These are phyloP conservation scores for Pichia thaimueangensis DNA, from an alignment of 805 yeast genomes.

Conservation along the genomic window DNA sequence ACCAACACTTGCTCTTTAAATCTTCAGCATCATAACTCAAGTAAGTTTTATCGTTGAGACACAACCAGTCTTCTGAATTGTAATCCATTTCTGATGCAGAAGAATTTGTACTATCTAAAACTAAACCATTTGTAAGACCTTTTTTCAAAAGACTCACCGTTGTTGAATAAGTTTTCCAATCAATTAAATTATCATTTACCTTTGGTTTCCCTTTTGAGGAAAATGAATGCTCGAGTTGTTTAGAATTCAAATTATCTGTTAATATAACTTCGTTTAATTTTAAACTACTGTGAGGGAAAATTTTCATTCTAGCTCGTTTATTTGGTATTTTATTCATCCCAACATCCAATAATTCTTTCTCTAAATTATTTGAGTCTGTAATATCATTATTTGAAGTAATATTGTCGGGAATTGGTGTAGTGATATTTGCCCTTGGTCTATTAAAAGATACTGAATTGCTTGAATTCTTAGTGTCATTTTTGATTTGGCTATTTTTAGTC, in stretches of 20 bases:
- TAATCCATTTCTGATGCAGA: slow-evolving; percentile 15
- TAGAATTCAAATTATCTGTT: too few species aligned
- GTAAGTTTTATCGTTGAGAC: slow-evolving; percentile 12
- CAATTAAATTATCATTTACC: background rate
- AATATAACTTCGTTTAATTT: background rate
- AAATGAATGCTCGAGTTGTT: too few species aligned
- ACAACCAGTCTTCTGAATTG: slow-evolving; percentile 28
- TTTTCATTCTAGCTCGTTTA: background rate
- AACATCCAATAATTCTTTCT: too few species aligned
- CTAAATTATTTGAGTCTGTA: too few species aligned
- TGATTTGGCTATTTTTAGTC: too few species aligned
- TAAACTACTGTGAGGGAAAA: background rate
- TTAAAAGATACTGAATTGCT: too few species aligned
- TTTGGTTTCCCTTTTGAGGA: too few species aligned
- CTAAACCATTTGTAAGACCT: slow-evolving; percentile 21
- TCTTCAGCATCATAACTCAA: slow-evolving; percentile 15
- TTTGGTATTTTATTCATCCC: background rate
- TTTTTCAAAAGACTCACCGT: slow-evolving; percentile 21
- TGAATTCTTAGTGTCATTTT: too few species aligned
- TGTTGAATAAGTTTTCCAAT: slow-evolving; percentile 25
- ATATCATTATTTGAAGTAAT: too few species aligned
- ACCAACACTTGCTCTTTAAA: slow-evolving; percentile 23
- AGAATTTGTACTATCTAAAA: slow-evolving; percentile 14
- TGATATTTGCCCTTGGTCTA: too few species aligned
- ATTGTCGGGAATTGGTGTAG: too few species aligned